A percentile compares a stretch with the other conserved stretches of the same genome.
Conservation (phyloP, 2,329 filamentous ascomycete species). For the Emergomyces africanus region DNA sequence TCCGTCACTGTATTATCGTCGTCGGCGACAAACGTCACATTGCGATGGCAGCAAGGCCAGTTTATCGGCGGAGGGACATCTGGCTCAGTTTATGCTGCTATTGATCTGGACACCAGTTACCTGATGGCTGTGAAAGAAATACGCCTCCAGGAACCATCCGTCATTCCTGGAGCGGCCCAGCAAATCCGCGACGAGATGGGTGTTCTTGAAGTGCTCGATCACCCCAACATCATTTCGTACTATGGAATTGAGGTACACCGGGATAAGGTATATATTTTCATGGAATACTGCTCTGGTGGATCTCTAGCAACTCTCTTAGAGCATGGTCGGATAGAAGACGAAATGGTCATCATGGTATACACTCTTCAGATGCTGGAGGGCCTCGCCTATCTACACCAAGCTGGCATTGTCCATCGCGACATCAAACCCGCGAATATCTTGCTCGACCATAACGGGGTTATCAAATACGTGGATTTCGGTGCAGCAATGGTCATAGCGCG, state of each 20-base stretch:
- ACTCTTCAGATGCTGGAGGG: constrained; percentile 61
- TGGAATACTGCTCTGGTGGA: constrained; percentile 97
- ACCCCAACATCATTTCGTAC: constrained; percentile 96
- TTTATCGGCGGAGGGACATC: constrained; percentile 96
- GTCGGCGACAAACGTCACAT: constrained; percentile 84
- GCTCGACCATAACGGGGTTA: constrained; percentile 87
- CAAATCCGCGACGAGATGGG: constrained; percentile 97
- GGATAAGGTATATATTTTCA: constrained; percentile 99
- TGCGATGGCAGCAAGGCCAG: constrained; percentile 98
- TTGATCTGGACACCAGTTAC: constrained; percentile 92
- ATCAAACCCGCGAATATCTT: constrained; percentile 53
- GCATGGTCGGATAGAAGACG: constrained; percentile 68
- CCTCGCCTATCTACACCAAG: constrained; percentile 44
- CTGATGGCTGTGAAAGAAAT: constrained; percentile 99
- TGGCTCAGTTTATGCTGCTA: constrained; percentile 91
- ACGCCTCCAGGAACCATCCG: constrained; percentile 85
- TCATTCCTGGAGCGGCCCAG: constrained; percentile 84
- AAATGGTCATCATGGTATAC: constrained; percentile 41
- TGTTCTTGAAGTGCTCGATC: constrained; percentile 86
- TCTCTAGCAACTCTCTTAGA: constrained; percentile 82
- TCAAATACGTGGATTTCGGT: constrained; percentile 98
- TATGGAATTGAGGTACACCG: constrained; percentile 96
- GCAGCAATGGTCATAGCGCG: constrained; percentile 94
- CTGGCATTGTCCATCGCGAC: constrained; percentile 47
- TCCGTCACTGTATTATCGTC: constrained; percentile 89